Base-by-base conservation (phyloP, 345 rosid species). In the Hirschfeldia incana region DNA sequence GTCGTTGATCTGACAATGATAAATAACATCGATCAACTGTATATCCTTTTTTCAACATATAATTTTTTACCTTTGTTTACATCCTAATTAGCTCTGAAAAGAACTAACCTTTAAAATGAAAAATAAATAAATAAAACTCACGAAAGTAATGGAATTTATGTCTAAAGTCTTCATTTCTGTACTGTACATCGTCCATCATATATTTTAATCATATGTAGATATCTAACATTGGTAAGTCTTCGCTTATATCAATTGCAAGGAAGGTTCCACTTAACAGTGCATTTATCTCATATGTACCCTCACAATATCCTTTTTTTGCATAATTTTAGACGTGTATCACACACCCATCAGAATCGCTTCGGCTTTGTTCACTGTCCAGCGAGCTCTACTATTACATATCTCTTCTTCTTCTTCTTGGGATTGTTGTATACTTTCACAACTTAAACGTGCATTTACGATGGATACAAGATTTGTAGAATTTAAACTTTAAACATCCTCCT, bases 141-240 rank as follows among this genome's bases (percentile, higher is more conserved):
- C 4, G 49, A 42, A 42, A 42, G 49, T 42, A 42, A 42, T 42
- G 49, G n/a, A 42, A 42, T 10, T 42, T 42, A 42, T 10, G 37
- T 44, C 11, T 46, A 69, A 8, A 16, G 16, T 69, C 17, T 4
- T 55, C 11, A 57, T 34, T 21, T 57, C 29, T 2, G 36, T 70
- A 34, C 1, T 2, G 36, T 70, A 34, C 1, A 55, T 42, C 49
- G 12, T n/a, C 15, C 29, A 32, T 32, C 32, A 21, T 16, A 3
- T 6, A 70, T 53, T n/a, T 10, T 11, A 42, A 42, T 70, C 55
- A 30, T 53, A 10, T 6, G 7, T 15, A 15, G 44, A 57, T 70
- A 70, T 58, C 26, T 57, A 70, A 12, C 57, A 6, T 67, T 65
- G 53, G 13, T 67, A 27, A 39, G 49, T 10, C 58, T 59, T 72